Base-by-base conservation (phyloP, 2,329 filamentous ascomycete species). In the Pyricularia sp. region DNA sequence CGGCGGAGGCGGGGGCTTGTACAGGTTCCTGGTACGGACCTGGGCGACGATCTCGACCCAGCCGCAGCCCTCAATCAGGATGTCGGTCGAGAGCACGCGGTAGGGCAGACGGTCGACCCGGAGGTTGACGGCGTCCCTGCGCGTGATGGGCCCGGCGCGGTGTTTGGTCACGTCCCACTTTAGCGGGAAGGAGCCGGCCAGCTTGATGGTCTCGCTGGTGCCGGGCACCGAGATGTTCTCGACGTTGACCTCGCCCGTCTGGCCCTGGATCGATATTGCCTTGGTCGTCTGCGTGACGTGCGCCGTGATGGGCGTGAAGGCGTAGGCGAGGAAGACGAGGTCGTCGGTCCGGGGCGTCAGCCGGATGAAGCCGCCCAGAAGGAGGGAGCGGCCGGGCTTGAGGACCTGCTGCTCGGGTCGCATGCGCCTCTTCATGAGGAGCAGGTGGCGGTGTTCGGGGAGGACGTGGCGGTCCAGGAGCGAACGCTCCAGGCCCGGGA, bases 41-140 rank as follows among this genome's bases (percentile, higher is more conserved):
- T 99, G 94, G 3, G 90, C 90, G 0, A 89, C 89, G 59, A 99
- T 78, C 79, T 99, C 95, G 2, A 99, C 85, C 92, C 96, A 99
- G 9, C 95, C 95, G 30, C 93, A 90, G 1, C 95, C 93, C 77
- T 98, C 94, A 66, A 99, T 88, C 17, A 99, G 81, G 28, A 99
- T 88, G 76, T 99, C 96, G 0, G 90, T 86, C 10, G 90, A 88
- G 70, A 95, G 84, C 2, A 98, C 88, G 17, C 87, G 86, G 78
- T 94, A 99, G 0, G 93, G 92, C 4, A 98, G 81, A 20, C 83
- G 81, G 1, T 92, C 88, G 0, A 90, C 84, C 69, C 86, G 88
- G 64, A 90, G 81, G 58, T 85, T 88, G 64, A 85, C 85, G 1
- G 87, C 91, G 66, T 86, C 82, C 69, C 83, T 86, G 36, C 84